Evolutionary conservation across 306 rosid species (phyloP).

Genomic region (Trichosanthes truncata): DNA sequence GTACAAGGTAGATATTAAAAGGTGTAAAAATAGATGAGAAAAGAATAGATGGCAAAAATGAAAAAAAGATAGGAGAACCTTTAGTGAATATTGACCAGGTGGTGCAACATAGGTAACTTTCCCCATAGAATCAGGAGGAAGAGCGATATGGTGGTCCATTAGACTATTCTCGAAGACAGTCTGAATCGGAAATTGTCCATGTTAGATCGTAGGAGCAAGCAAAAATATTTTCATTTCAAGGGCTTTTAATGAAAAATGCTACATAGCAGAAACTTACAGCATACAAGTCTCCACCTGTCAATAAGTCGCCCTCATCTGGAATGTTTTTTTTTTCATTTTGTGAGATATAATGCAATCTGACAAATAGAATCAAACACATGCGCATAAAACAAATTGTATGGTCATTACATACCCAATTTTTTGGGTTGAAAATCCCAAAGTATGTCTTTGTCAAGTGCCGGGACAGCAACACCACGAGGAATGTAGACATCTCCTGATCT

Average conservation of each 20-base stretch:
- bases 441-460: conserved; percentile 89
- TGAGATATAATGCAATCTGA: background rate
- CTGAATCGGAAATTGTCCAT: conserved; percentile 36
- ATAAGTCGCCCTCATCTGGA: conserved; percentile 85
- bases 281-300: conserved; percentile 94
- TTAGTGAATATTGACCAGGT: conserved; percentile 86
- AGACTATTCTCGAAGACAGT: conserved; percentile 83
- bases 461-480: conserved; percentile 96
- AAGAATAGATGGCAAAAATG: background rate
- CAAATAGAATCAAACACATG: background rate
- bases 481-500: conserved; percentile 94
- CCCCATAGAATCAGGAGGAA: conserved; percentile 98
- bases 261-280: conserved; percentile 55
- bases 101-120: conserved; percentile 84
- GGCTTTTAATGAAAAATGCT: background rate
- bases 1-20: background rate
- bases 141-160: conserved; percentile 83
- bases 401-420: conserved; percentile 48
- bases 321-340: background rate
- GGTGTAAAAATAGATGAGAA: background rate
- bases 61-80: conserved; percentile 37
- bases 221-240: conserved; percentile 11
- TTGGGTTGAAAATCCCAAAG: conserved; percentile 97
- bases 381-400: background rate
- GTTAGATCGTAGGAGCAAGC: conserved; percentile 1